A percentile compares a stretch with the other conserved stretches of the same genome.
phyloP scores from a whole-genome alignment of 192 early-diverging fungal genomes.

The Thoreauomyces humboldtii region DNA sequence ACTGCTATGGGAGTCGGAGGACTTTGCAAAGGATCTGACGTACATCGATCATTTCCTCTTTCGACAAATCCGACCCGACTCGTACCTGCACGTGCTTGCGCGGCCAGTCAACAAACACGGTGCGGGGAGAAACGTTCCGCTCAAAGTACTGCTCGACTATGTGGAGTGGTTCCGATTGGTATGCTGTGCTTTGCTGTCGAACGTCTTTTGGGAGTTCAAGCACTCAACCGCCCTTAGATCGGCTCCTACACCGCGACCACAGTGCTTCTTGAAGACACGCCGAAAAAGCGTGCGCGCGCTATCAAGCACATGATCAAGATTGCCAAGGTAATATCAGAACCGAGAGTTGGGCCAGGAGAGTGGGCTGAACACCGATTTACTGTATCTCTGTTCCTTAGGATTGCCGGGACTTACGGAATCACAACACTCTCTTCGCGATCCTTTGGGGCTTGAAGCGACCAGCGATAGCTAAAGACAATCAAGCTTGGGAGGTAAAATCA shows the following conservation, averaged over 20 bases:
- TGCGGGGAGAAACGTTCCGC: conserved; percentile 31
- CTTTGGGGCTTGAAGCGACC: conserved; percentile 42
- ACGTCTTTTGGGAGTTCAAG: background rate
- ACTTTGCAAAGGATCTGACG: conserved; percentile 50
- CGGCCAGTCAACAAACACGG: conserved; percentile 23
- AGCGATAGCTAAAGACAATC: conserved; percentile 25
- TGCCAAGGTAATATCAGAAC: conserved; percentile 30
- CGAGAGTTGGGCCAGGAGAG: background rate
- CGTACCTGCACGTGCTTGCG: conserved; percentile 45
- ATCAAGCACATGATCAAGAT: conserved; percentile 52
- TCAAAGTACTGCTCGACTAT: conserved; percentile 50
- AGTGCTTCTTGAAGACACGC: conserved; percentile 43
- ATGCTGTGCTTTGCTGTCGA: too few relatives aligned
- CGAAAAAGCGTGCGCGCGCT: conserved; percentile 42
- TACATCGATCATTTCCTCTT: conserved; percentile 50
- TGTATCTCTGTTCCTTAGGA: conserved; percentile 4
- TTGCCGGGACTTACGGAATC: conserved; percentile 46
- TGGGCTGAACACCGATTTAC: background rate
- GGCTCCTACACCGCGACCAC: conserved; percentile 41
- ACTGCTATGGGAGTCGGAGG: conserved; percentile 43
- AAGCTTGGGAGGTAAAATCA: conserved; percentile 53
- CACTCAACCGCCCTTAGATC: too few relatives aligned
- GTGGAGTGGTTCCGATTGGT: conserved; percentile 46
- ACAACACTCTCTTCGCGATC: conserved; percentile 45
- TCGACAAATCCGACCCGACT: conserved; percentile 50